Conservation (phyloP, 106 monocot genomes). For the Amphibolis antarctica region DNA sequence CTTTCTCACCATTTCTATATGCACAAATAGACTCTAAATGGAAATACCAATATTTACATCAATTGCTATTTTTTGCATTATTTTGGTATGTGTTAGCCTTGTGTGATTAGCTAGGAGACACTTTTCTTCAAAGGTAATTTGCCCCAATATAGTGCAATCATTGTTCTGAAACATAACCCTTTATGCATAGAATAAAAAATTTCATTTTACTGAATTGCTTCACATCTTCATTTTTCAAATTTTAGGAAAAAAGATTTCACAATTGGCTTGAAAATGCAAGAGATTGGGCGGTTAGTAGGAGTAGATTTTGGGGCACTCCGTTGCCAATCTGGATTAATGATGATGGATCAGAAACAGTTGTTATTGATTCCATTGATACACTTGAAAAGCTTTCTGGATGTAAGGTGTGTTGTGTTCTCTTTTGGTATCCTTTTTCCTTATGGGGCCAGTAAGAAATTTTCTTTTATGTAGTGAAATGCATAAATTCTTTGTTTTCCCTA, state of each 20-base stretch:
- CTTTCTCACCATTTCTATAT: no score
- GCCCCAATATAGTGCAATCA: no score
- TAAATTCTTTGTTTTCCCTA: background rate
- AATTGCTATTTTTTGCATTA: no score
- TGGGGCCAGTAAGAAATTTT: background rate
- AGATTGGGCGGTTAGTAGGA: constrained; percentile 96
- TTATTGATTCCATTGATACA: constrained; percentile 81
- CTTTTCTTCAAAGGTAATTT: no score
- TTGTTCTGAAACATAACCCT: no score
- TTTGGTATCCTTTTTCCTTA: background rate
- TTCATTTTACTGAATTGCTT: no score
- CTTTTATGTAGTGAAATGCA: background rate
- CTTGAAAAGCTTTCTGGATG: constrained; percentile 80
- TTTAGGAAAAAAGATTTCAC: constrained; percentile 90
- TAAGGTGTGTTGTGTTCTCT: constrained; percentile 33
- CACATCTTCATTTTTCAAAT: background rate
- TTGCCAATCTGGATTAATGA: constrained; percentile 90
- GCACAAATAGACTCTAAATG: no score
- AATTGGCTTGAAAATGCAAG: constrained; percentile 99
- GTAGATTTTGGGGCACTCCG: constrained; percentile 99
- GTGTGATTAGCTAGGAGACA: no score
- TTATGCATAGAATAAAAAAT: no score
- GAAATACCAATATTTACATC: no score
- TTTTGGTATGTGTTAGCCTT: no score
- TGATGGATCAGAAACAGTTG: constrained; percentile 70